Evolutionary conservation across 805 yeast species (phyloP).

Genomic region (Wickerhamomyces kurtzmanii): DNA sequence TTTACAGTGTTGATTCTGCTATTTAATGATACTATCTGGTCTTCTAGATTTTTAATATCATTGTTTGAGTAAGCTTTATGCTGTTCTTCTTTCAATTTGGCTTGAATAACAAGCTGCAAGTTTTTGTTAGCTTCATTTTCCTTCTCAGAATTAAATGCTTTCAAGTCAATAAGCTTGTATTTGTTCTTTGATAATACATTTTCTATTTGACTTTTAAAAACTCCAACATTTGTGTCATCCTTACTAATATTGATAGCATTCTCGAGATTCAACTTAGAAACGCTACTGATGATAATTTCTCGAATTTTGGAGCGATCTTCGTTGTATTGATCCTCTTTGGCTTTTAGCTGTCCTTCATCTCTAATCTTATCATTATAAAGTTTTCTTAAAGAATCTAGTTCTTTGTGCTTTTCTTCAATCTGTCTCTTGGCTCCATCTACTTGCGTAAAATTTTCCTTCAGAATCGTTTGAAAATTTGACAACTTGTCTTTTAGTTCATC

Average conservation of each 20-base stretch:
- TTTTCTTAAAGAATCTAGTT: conserved; percentile 18
- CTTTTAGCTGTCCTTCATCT: conserved; percentile 45
- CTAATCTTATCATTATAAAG: conserved; percentile 28
- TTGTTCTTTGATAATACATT: conserved; percentile 2
- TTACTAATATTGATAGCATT: neutral
- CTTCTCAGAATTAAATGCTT: conserved; percentile 3
- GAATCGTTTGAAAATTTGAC: conserved; percentile 27
- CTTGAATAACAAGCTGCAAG: conserved; percentile 14
- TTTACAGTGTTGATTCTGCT: conserved; percentile 25
- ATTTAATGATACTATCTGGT: conserved; percentile 27
- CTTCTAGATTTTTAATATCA: conserved; percentile 27
- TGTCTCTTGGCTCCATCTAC: conserved; percentile 15
- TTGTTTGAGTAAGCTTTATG: conserved; percentile 27
- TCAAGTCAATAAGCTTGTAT: conserved; percentile 5
- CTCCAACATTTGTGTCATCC: conserved; percentile 1
- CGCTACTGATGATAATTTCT: conserved; percentile 5
- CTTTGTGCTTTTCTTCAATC: conserved; percentile 13
- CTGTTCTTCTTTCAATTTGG: conserved; percentile 32
- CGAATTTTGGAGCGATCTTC: conserved; percentile 11
- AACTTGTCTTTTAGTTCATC: conserved; percentile 28
- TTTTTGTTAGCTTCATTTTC: conserved; percentile 9
- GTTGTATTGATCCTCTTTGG: conserved; percentile 27
- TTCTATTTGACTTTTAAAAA: conserved; percentile 1
- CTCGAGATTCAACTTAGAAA: neutral
- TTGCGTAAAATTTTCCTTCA: conserved; percentile 19